Evolutionary conservation across 352 stramenopile genomes (phyloP).

Genomic region (Pythium brassicae): DNA sequence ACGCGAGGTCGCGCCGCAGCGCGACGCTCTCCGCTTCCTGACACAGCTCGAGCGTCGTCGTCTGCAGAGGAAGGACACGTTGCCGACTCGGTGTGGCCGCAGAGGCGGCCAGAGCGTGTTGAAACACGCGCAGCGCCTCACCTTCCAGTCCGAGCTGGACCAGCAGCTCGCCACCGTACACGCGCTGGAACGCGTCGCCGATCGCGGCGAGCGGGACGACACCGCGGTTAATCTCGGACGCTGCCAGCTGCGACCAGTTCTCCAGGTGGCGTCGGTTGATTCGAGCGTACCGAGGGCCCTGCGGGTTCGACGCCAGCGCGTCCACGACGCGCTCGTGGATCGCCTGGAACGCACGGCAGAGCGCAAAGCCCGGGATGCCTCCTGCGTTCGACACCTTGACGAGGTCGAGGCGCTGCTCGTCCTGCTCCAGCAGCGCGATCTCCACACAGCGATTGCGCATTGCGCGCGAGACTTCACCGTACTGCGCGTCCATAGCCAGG

Average conservation of each 20-base stretch:
- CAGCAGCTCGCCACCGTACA: slow-evolving; percentile 55
- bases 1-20: slow-evolving; percentile 53
- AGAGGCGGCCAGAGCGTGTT: slow-evolving; percentile 25
- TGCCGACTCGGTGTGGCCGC: slow-evolving; percentile 19
- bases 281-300: slow-evolving; percentile 21
- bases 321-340: slow-evolving; percentile 49
- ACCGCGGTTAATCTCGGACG: slow-evolving; percentile 58
- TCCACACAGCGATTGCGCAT: slow-evolving; percentile 99
- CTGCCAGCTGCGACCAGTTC: slow-evolving; percentile 69
- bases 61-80: slow-evolving; percentile 26
- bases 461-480: slow-evolving; percentile 96
- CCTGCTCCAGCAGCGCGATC: slow-evolving; percentile 71
- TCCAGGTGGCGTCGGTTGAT: slow-evolving; percentile 74
- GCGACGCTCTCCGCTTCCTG: slow-evolving; percentile 47
- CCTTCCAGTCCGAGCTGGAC: slow-evolving; percentile 38
- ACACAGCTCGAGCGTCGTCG: slow-evolving; percentile 55
- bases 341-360: slow-evolving; percentile 58
- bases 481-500: slow-evolving; percentile 96
- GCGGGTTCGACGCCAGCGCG: slow-evolving; percentile 21
- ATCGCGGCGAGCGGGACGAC: slow-evolving; percentile 38
- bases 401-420: slow-evolving; percentile 59
- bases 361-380: slow-evolving; percentile 59
- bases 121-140: slow-evolving; percentile 29
- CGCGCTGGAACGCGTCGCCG: slow-evolving; percentile 49
- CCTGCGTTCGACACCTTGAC: slow-evolving; percentile 51